Evolutionary conservation across 2,329 filamentous ascomycete species (phyloP), one percentile per base, ranked within the genome.

Genomic region (Colletotrichum nymphaeae): DNA sequence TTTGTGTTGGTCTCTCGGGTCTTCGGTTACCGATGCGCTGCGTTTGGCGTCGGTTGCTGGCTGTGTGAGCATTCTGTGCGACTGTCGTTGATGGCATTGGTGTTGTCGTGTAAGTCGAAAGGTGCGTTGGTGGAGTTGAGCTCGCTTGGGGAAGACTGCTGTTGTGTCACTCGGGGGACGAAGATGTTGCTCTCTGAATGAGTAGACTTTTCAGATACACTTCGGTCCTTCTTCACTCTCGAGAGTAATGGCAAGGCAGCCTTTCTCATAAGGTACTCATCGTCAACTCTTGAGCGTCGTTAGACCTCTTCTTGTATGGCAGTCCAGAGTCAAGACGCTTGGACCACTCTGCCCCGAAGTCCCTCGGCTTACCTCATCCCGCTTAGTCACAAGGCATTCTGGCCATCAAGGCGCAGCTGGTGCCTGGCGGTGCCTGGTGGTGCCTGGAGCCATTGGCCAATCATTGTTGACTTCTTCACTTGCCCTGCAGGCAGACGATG

Each of bases 401-500:
- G 7, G 19, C 19, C 22, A 22, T 19, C 28, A 53, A 1, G 7
- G 37, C 28, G 57, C 69, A 53, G 58, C 52, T 57, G 69, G 46
- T 72, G 69, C 67, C 67, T 63, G 32, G 26, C 24, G 49, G 59
- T 69, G 58, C 69, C 67, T 63, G 32, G 26, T 42, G 49, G 59
- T 69, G 58, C 69, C 58, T 72, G 49, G 37, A 28, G 22, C 16
- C 28, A 72, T 52, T 69, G 64, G 1, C 69, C 67, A 69, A 65
- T 69, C 46, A 32, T 11, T 3, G 2, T 0, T 11, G 63, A 42
- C 3, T 3, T 3, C 8, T n/a, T 9, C 12, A 9, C 1, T 52
- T 63, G 11, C 32, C 9, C 26, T 22, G 14, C 14, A 63, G 7
- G 26, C 57, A 28, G 12, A 55, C n/a, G 35, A n/a, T 11, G 2